Evolutionary conservation across 2,329 filamentous ascomycete species (phyloP), one percentile per base, ranked within the genome.

Genomic region (Hypoxylon sp.): DNA sequence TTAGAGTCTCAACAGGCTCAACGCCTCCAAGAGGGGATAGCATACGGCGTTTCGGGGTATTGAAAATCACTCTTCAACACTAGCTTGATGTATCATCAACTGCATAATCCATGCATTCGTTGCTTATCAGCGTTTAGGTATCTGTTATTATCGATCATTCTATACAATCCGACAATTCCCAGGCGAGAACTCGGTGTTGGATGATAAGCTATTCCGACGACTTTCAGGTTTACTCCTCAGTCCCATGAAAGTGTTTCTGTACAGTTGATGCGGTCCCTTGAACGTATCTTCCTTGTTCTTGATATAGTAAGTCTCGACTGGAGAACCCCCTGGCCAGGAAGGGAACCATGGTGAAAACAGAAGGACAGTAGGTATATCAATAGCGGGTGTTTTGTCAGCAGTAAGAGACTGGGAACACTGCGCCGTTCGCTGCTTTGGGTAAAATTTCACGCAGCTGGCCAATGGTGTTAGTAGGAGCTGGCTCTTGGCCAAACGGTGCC

Each of bases 1-100:
- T 69, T 58, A 51, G 59, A 66, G 53, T 33, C 55, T 55, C 48
- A 68, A 61, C 61, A 66, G 54, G 55, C 63, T 75, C 72, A 74
- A 74, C 72, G 73, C 73, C 72, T 73, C 68, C 33, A 64, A 17
- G 50, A 54, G 55, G 61, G 64, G 56, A 49, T 55, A 64, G n/a
- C 35, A 56, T 61, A 44, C 13, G 66, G 64, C 56, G 69, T 73
- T 70, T 40, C 27, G 25, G 62, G 54, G 20, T 13, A 22, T 13
- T 44, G 1, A 49, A 61, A 68, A 57, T 49, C 42, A 35, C 10
- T 66, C 40, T 73, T 73, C 71, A 71, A 71, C 69, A 71, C 31
- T 42, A 53, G 20, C 48, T 31, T 63, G 57, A 69, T 64, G 35
- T 64, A 69, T 31, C 57, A 70, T 70, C 65, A 70, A 66, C 65